Percentiles rank a stretch among this genome's conserved stretches.
phyloP scores from a whole-genome alignment of 768 basidiomycete genomes.

The Cyclocybe aegerita region DNA sequence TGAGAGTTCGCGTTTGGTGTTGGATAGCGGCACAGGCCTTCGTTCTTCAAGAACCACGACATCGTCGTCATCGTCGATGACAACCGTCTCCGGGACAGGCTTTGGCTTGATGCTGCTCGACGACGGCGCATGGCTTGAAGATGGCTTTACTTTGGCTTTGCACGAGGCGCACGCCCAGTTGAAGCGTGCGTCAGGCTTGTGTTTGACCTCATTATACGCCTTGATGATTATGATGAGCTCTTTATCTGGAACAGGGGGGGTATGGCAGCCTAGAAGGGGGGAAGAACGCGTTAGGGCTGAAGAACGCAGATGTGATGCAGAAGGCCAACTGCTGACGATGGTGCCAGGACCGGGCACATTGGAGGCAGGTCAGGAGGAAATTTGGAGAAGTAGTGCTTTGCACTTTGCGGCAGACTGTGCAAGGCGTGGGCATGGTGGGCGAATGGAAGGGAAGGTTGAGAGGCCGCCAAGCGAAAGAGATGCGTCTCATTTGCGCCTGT shows the following conservation, averaged over 20 bases:
- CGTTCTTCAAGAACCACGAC: background rate
- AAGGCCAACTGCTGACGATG: constrained; percentile 28
- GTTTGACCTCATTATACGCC: constrained; percentile 5
- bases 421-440: constrained; percentile 15
- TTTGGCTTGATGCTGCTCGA: background rate
- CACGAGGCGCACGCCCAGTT: constrained; percentile 19
- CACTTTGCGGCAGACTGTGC: constrained; percentile 23
- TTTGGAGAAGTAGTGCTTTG: constrained; percentile 20
- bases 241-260: constrained; percentile 29
- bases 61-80: constrained; percentile 10
- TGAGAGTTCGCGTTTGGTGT: no score
- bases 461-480: no score
- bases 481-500: no score
- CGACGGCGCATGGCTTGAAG: background rate
- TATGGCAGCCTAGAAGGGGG: constrained; percentile 30
- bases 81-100: background rate
- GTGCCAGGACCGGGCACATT: constrained; percentile 32
- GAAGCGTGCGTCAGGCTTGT: constrained; percentile 3
- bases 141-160: constrained; percentile 6
- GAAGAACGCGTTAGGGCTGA: background rate
- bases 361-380: constrained; percentile 32
- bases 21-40: no score
- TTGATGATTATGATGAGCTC: constrained; percentile 30
- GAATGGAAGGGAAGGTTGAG: no score
- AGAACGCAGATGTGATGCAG: no score